These are phyloP conservation scores for Breynia disticha DNA, from an alignment of 441 rosid species.

Conservation along the genomic window DNA sequence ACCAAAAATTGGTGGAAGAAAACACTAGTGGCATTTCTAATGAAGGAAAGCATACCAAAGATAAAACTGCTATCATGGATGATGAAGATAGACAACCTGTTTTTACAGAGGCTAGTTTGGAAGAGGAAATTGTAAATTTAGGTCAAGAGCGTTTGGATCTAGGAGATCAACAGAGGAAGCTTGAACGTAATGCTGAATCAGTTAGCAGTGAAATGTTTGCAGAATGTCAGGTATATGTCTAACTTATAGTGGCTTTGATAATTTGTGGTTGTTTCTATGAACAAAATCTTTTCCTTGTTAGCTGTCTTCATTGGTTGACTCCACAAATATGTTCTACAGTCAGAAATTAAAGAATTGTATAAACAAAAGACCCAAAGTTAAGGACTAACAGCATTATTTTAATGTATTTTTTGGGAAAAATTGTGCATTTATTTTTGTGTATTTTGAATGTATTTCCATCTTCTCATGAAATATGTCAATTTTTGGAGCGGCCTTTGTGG, in stretches of 20 bases:
- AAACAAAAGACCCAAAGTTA: not conserved
- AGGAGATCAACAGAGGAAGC: conserved; percentile 78
- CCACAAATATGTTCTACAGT: too few relatives aligned
- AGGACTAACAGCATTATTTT: not conserved
- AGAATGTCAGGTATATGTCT: conserved; percentile 65
- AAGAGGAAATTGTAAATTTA: conserved; percentile 60
- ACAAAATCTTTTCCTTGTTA: too few relatives aligned
- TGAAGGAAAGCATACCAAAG: conserved; percentile 13
- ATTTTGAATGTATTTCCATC: not conserved
- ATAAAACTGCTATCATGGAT: conserved; percentile 18
- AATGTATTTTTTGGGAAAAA: not conserved
- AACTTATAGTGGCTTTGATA: too few relatives aligned
- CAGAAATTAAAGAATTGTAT: not conserved
- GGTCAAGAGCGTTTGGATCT: conserved; percentile 50
- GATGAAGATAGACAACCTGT: conserved; percentile 22
- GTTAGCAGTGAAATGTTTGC: conserved; percentile 93
- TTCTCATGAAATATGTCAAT: not conserved
- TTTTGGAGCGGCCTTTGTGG: not conserved
- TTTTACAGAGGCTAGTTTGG: conserved; percentile 47
- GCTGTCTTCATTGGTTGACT: too few relatives aligned
- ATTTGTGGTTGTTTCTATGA: too few relatives aligned
- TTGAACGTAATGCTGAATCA: conserved; percentile 94
- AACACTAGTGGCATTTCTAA: conserved; percentile 16
- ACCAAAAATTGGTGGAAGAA: conserved; percentile 27
- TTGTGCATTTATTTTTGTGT: not conserved